Conservation (phyloP, 768 basidiomycete genomes). For the Panaeolus papilionaceus region DNA sequence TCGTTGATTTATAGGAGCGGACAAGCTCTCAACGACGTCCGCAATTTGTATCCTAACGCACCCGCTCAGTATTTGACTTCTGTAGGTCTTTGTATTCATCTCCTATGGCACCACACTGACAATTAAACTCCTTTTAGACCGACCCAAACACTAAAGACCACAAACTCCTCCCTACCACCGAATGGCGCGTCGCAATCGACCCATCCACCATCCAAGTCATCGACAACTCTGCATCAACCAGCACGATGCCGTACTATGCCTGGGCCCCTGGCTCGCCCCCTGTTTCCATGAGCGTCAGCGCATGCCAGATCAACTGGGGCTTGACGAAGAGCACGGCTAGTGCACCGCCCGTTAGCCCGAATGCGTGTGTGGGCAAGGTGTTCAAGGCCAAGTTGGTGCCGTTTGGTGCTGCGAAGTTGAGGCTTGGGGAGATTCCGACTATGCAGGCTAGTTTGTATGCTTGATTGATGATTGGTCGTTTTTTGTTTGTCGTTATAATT, state of each 20-base stretch:
- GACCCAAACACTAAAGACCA: constrained; percentile 46
- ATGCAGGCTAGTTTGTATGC: constrained; percentile 29
- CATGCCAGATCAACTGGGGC: constrained; percentile 46
- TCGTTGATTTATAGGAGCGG: constrained; percentile 34
- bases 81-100: constrained; percentile 29
- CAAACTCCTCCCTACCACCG: constrained; percentile 42
- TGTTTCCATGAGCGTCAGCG: constrained; percentile 44
- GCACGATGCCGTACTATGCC: constrained; percentile 42
- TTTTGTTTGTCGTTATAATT: no score
- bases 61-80: constrained; percentile 42
- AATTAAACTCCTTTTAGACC: constrained; percentile 31
- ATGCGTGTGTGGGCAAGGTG: constrained; percentile 36
- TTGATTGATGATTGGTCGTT: background rate
- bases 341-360: constrained; percentile 42
- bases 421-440: constrained; percentile 47
- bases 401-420: constrained; percentile 45
- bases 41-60: constrained; percentile 42
- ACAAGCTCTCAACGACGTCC: constrained; percentile 42
- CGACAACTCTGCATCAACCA: constrained; percentile 33
- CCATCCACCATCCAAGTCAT: constrained; percentile 40
- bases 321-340: constrained; percentile 39
- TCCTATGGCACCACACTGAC: background rate
- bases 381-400: constrained; percentile 45
- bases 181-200: constrained; percentile 48
- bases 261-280: constrained; percentile 47